A percentile compares a stretch with the other conserved stretches of the same genome.
Conservation (phyloP, 768 basidiomycete species). For the Stropharia rugosoannulata region DNA sequence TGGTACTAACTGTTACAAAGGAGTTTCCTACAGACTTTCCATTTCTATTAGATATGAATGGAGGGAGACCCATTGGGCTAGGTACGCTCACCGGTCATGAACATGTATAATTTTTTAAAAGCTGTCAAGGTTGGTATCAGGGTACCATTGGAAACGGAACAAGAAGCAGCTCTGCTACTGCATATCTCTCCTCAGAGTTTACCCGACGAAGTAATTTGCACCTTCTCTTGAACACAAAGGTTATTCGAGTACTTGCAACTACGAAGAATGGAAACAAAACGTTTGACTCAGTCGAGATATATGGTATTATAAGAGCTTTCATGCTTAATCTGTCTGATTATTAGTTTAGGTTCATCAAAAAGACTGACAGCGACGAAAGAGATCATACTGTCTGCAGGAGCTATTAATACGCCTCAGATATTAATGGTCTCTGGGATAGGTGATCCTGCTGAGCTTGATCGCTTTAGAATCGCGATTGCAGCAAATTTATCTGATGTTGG, state of each 20-base stretch:
- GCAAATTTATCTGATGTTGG: slow-evolving; percentile 35
- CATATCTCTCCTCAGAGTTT: slow-evolving; percentile 21
- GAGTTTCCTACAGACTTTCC: slow-evolving; percentile 32
- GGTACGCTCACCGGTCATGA: slow-evolving; percentile 15
- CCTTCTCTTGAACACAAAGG: slow-evolving; percentile 27
- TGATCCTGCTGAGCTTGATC: slow-evolving; percentile 17
- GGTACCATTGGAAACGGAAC: slow-evolving; percentile 17
- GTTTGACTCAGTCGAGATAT: slow-evolving; percentile 6
- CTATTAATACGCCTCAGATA: slow-evolving; percentile 36
- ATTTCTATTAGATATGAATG: slow-evolving; percentile 41
- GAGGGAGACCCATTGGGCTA: slow-evolving; percentile 39
- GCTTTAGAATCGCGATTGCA: slow-evolving; percentile 23
- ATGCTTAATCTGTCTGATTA: background rate
- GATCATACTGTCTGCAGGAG: slow-evolving; percentile 45
- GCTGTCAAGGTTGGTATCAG: slow-evolving; percentile 21
- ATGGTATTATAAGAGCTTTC: background rate
- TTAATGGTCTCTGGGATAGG: slow-evolving; percentile 38
- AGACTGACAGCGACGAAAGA: slow-evolving; percentile 44
- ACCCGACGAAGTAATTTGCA: slow-evolving; percentile 26
- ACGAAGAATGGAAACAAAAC: background rate
- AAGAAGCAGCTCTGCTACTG: slow-evolving; percentile 24
- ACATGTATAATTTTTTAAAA: background rate
- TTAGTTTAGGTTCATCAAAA: background rate
- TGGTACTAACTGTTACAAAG: slow-evolving; percentile 29
- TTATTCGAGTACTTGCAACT: slow-evolving; percentile 14